Base-by-base conservation (phyloP, 163 green algal species). In the Trebouxiophyceae sp. region DNA sequence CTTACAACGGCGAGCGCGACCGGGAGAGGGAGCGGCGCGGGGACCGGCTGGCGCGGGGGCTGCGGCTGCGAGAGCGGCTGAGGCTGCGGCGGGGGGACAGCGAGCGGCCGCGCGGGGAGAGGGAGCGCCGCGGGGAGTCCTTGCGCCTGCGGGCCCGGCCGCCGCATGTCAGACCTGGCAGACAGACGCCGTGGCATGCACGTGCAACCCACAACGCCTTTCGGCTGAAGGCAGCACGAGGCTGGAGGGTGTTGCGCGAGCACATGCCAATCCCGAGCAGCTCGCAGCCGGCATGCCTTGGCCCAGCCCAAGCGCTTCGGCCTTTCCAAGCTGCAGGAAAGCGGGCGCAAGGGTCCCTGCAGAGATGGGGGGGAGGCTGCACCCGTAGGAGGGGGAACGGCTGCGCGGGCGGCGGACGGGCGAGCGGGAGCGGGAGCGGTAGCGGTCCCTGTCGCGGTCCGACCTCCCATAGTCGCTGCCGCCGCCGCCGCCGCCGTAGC, bases 361-460 rank as follows among this genome's bases (percentile, higher is more conserved):
- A 26, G 57, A 31, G 57, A 31, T 30, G 1, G 57, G 57, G 47
- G 16, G 20, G 6, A 22, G n/a, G 30, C 30, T 8, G 16, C 45
- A 28, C 3, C 47, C 34, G 45, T 72, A 72, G 23, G 39, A 32
- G 30, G 68, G 68, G 23, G 68, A 69, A n/a, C 60, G 56, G 60
- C 57, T 63, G 62, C 62, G 62, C 23, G 55, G 45, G 5, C 60
- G 60, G 20, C 57, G 23, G 4, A 22, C 32, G 4, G 62, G 63
- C 3, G 57, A 62, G 24, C 4, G 26, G 45, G 33, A 63, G 39
- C 68, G 59, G 30, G 19, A 24, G 33, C 46, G 45, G n/a, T 50
- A 50, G 12, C 39, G 12, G 39, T 50, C 39, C 39, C 39, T 12
- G n/a, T n/a, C n/a, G 12, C 39, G 12, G 19, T 12, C 12, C 12